These are phyloP conservation scores for Aspergillus pseudoterreus DNA, from an alignment of 2,329 filamentous ascomycete genomes.

Conservation along the genomic window DNA sequence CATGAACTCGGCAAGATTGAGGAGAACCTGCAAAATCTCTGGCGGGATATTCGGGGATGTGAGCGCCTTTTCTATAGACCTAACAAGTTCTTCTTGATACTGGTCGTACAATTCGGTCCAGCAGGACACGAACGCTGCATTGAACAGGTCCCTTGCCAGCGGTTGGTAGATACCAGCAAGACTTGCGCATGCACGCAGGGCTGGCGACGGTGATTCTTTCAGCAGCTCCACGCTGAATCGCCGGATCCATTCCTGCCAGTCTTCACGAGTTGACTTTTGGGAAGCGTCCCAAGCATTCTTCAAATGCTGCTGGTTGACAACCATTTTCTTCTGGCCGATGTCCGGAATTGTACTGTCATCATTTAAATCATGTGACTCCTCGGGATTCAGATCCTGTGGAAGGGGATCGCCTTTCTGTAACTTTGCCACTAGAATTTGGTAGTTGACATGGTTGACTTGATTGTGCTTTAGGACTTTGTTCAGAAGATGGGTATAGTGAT, in stretches of 20 bases:
- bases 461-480: constrained; percentile 78
- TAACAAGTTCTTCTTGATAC: constrained; percentile 94
- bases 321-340: constrained; percentile 85
- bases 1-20: constrained; percentile 99
- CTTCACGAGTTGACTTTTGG: constrained; percentile 94
- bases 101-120: constrained; percentile 98
- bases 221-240: constrained; percentile 93
- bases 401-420: constrained; percentile 90
- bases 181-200: constrained; percentile 85
- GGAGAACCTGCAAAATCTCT: constrained; percentile 85
- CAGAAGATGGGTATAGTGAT: constrained; percentile 89
- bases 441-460: constrained; percentile 84
- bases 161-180: constrained; percentile 89
- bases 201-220: constrained; percentile 93
- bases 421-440: constrained; percentile 87
- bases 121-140: constrained; percentile 97
- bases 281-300: constrained; percentile 97
- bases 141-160: constrained; percentile 90
- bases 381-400: constrained; percentile 90
- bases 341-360: constrained; percentile 82
- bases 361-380: constrained; percentile 70
- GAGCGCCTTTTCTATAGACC: constrained; percentile 91
- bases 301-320: constrained; percentile 95
- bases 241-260: constrained; percentile 99
- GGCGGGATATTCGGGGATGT: constrained; percentile 94